A percentile compares a stretch with the other conserved stretches of the same genome.
Conservation (phyloP, 495 filamentous ascomycete genomes). For the Astrothelium subdiscretum region DNA sequence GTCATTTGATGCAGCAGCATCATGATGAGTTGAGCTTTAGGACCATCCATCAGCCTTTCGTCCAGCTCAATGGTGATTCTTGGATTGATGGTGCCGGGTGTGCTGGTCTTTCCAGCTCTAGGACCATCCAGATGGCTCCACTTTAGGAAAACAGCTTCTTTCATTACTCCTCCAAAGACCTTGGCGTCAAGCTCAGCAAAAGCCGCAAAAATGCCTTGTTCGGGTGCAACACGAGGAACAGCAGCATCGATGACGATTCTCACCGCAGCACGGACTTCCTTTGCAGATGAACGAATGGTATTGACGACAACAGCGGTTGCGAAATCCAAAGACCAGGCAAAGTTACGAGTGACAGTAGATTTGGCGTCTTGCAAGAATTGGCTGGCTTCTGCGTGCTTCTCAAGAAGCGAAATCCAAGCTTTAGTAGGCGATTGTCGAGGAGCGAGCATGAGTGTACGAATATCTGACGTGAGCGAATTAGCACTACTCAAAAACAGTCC, state of each 20-base stretch:
- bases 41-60: neutral
- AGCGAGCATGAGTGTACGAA: neutral
- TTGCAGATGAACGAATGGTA: neutral
- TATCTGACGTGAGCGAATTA: neutral
- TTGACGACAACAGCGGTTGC: neutral
- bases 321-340: neutral
- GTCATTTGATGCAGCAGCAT: conserved; percentile 19
- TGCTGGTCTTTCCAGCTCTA: neutral
- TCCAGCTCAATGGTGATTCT: neutral
- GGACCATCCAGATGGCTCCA: neutral
- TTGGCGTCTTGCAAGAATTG: neutral
- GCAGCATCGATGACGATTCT: neutral
- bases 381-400: neutral
- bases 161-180: neutral
- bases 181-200: neutral
- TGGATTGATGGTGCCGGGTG: neutral
- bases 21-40: neutral
- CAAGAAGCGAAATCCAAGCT: neutral
- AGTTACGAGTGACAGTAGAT: neutral
- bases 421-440: neutral
- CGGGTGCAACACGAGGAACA: neutral
- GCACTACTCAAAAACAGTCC: neutral
- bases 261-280: neutral
- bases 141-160: neutral
- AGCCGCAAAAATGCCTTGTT: neutral